phyloP scores from a whole-genome alignment of 352 stramenopile genomes.

The Globisporangium spiculum region DNA sequence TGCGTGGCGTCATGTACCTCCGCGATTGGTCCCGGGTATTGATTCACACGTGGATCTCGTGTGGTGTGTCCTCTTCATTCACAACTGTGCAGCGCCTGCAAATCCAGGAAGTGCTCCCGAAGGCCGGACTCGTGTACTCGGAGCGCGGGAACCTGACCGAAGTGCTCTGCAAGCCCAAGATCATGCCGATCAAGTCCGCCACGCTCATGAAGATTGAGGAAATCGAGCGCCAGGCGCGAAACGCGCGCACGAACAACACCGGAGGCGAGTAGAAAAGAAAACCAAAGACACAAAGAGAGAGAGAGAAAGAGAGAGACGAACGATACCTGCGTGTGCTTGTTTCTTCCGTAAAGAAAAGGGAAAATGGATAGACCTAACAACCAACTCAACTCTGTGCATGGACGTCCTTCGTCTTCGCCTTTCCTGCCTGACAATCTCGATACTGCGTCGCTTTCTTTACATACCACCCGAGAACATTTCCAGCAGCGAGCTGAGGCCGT shows the following conservation, averaged over 20 bases:
- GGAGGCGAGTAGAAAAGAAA: background rate
- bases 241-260: slow-evolving; percentile 19
- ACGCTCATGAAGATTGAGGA: slow-evolving; percentile 84
- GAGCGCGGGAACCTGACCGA: slow-evolving; percentile 83
- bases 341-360: background rate
- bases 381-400: background rate
- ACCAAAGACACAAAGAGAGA: background rate
- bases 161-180: slow-evolving; percentile 89
- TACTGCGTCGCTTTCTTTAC: slow-evolving; percentile 21
- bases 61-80: background rate
- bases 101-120: slow-evolving; percentile 83
- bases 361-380: slow-evolving; percentile 2
- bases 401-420: background rate
- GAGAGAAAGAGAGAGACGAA: background rate
- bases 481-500: slow-evolving; percentile 75
- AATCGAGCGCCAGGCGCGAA: slow-evolving; percentile 71
- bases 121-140: slow-evolving; percentile 88
- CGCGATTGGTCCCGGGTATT: background rate
- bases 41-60: background rate
- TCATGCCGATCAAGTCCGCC: slow-evolving; percentile 87
- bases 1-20: background rate
- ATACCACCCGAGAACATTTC: slow-evolving; percentile 85
- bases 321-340: background rate
- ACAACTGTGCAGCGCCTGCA: slow-evolving; percentile 46
- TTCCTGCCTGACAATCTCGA: background rate